Base-by-base conservation (phyloP, 2,329 filamentous ascomycete genomes). In the Talaromyces piceae region DNA sequence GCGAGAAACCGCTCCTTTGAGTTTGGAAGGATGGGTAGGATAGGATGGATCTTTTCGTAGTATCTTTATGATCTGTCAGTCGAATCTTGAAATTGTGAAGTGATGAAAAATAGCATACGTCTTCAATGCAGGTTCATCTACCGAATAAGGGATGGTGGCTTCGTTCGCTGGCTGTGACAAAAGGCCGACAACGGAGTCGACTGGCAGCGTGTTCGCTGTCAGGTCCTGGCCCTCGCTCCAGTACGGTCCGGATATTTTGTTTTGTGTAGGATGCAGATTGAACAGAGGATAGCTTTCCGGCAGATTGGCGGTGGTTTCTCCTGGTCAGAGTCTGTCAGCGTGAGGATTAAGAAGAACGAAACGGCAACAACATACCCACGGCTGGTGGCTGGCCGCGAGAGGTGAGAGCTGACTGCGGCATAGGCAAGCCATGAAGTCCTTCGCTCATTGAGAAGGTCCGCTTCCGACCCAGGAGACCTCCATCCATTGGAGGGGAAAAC, bases 401-500 rank as follows among this genome's bases (percentile, higher is more conserved):
- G 41, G 66, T 65, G 54, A 72, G 69, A 2, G 62, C 60, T 9
- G 67, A 62, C 41, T 71, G 65, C 31, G 72, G 62, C 53, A 75
- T 74, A 3, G 68, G 64, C 16, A 67, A 65, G 44, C 65, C 68
- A 8, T 65, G 67, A 27, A 74, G 65, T 12, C 74, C 73, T 50
- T 73, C 71, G 25, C 75, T 75, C 47, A 75, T 70, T 3, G 75
- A 77, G 59, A 72, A 74, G 3, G 72, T 73, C 54, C 77, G 67
- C 61, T 78, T 78, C 54, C 74, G 68, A 49, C 66, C 61, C 39
- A 68, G 62, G 30, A 68, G 56, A 55, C 68, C 62, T 0, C 65
- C 63, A 53, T 73, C 70, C 5, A 76, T 72, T 6, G 78, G 71
- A 5, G 78, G 75, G 9, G 76, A 73, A 56, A 79, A 81, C 9